Percentiles rank a stretch among this genome's conserved stretches.
Conservation (phyloP, 2,329 filamentous ascomycete genomes). For the Alternaria brassicicola region DNA sequence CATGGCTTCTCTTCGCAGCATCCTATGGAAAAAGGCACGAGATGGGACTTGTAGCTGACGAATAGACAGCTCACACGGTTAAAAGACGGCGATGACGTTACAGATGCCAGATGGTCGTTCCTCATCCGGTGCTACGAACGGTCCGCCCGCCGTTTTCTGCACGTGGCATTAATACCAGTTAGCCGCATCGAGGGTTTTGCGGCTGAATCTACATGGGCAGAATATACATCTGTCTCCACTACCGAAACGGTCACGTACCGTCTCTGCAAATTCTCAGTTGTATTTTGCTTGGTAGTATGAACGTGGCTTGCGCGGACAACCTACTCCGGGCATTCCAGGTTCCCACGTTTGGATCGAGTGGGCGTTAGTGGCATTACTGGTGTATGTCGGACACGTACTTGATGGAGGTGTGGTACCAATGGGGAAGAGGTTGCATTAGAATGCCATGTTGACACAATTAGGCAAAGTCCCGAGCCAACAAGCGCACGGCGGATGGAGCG, state of each 20-base stretch:
- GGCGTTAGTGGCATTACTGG: neutral
- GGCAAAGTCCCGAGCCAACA: neutral
- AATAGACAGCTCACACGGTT: neutral
- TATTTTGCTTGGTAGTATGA: neutral
- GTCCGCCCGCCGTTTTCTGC: neutral
- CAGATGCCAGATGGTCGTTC: neutral
- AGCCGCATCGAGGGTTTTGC: neutral
- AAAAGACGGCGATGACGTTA: neutral
- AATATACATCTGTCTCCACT: neutral
- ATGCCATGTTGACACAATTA: neutral
- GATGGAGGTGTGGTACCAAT: neutral
- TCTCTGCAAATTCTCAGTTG: neutral
- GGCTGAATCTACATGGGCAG: neutral
- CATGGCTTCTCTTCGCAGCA: neutral
- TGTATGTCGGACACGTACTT: neutral
- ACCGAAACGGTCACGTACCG: neutral
- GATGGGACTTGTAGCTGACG: neutral
- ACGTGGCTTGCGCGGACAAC: neutral
- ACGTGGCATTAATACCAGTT: neutral
- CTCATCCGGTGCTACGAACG: neutral
- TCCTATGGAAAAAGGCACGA: neutral
- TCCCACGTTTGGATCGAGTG: neutral
- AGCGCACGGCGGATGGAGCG: neutral
- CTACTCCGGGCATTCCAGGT: neutral
- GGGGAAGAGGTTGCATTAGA: neutral